Evolutionary conservation across 2,329 filamentous ascomycete species (phyloP).

Genomic region (Dothidotthia symphoricarpi): DNA sequence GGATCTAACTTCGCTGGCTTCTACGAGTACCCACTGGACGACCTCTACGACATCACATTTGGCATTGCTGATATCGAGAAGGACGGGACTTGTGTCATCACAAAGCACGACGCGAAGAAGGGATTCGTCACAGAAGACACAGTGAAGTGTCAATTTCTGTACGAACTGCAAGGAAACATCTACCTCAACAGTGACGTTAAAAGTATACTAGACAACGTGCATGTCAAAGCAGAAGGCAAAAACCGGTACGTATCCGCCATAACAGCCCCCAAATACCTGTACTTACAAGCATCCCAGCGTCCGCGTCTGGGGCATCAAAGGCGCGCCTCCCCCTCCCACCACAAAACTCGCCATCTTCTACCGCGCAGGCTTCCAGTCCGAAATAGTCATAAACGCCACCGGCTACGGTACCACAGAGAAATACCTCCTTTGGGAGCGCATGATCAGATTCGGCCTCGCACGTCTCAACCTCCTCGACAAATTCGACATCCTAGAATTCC

Average conservation of each 20-base stretch:
- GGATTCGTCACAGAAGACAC: slow-evolving; percentile 38
- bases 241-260: slow-evolving; percentile 29
- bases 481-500: slow-evolving; percentile 55
- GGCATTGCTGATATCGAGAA: slow-evolving; percentile 52
- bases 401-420: slow-evolving; percentile 51
- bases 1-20: slow-evolving; percentile 58
- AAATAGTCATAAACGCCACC: slow-evolving; percentile 37
- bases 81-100: slow-evolving; percentile 50
- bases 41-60: slow-evolving; percentile 47
- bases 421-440: slow-evolving; percentile 51
- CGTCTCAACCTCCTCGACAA: slow-evolving; percentile 39
- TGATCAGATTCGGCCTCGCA: slow-evolving; percentile 48
- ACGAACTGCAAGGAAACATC: slow-evolving; percentile 49
- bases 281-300: slow-evolving; percentile 21
- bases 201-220: slow-evolving; percentile 40
- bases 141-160: slow-evolving; percentile 45
- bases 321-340: slow-evolving; percentile 42
- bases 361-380: slow-evolving; percentile 42
- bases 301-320: slow-evolving; percentile 40
- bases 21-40: slow-evolving; percentile 45
- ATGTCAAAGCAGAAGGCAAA: slow-evolving; percentile 31
- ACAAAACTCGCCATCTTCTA: slow-evolving; percentile 45
- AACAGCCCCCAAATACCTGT: no score
- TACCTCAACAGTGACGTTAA: slow-evolving; percentile 50
- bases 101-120: slow-evolving; percentile 49